Evolutionary conservation across 805 yeast genomes (phyloP).

Genomic region (Saccharomycopsis fibuligera): DNA sequence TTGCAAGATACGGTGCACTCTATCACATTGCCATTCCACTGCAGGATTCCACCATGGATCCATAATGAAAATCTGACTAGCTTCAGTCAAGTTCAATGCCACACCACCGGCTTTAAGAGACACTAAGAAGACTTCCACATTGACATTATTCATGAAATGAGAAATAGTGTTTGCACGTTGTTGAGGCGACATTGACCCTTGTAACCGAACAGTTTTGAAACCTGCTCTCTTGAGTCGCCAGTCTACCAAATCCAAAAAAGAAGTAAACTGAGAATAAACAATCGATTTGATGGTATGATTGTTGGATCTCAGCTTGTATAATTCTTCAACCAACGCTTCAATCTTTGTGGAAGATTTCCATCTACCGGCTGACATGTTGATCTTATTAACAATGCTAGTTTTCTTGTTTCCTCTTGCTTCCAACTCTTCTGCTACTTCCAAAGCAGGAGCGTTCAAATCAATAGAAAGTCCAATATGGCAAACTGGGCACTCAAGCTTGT

Average conservation of each 20-base stretch:
- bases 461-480: constrained; percentile 92
- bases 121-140: constrained; percentile 89
- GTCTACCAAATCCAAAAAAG: constrained; percentile 92
- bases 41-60: constrained; percentile 99
- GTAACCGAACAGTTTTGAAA: constrained; percentile 86
- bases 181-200: constrained; percentile 94
- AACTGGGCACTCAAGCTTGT: constrained; percentile 80
- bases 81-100: constrained; percentile 92
- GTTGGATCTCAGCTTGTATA: constrained; percentile 81
- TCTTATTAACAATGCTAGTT: constrained; percentile 74
- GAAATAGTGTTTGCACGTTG: constrained; percentile 90
- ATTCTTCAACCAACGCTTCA: constrained; percentile 91
- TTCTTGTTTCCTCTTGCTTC: constrained; percentile 44
- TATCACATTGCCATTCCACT: constrained; percentile 96
- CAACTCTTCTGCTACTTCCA: constrained; percentile 58
- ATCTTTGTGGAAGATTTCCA: constrained; percentile 96
- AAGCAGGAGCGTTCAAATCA: constrained; percentile 79
- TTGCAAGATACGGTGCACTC: constrained; percentile 97
- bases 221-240: constrained; percentile 96
- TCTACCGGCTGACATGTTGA: constrained; percentile 68
- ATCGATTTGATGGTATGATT: constrained; percentile 87
- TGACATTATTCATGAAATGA: constrained; percentile 87
- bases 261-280: constrained; percentile 95
- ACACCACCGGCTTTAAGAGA: constrained; percentile 99
- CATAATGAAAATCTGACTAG: constrained; percentile 89